These are phyloP conservation scores for Solanum hybrid DNA, from an alignment of 305 asterid genomes.

Conservation along the genomic window DNA sequence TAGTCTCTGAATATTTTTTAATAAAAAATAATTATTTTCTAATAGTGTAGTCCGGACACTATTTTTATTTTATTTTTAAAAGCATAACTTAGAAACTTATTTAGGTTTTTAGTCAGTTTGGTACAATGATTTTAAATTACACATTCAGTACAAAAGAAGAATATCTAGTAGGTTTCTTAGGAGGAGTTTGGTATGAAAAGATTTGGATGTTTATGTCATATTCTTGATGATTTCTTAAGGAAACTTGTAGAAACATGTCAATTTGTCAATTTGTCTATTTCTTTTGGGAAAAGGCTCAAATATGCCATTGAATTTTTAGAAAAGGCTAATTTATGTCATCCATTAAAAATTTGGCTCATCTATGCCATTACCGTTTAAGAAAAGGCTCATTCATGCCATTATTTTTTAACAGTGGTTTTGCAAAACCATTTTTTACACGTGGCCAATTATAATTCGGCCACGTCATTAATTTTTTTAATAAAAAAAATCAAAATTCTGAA, in stretches of 20 bases:
- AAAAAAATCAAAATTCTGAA: no score
- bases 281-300: neutral
- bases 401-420: no score
- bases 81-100: neutral
- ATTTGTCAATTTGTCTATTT: conserved; percentile 1
- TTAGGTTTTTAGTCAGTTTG: neutral
- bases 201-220: conserved; percentile 2
- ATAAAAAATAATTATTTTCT: no score
- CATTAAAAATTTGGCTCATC: no score
- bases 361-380: no score
- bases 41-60: neutral
- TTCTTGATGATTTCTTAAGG: conserved; percentile 3
- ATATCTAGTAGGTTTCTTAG: neutral
- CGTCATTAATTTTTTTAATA: no score
- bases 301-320: no score
- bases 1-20: neutral
- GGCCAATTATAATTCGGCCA: no score
- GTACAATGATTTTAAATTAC: neutral
- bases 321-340: no score
- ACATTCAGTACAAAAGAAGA: neutral
- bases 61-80: no score
- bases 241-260: conserved; percentile 9
- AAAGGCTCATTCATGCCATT: no score
- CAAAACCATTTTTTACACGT: no score
- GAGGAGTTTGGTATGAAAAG: conserved; percentile 7